A percentile compares a stretch with the other conserved stretches of the same genome.
phyloP scores from a whole-genome alignment of 2,329 filamentous ascomycete species.

The Pseudonectria foliicola region DNA sequence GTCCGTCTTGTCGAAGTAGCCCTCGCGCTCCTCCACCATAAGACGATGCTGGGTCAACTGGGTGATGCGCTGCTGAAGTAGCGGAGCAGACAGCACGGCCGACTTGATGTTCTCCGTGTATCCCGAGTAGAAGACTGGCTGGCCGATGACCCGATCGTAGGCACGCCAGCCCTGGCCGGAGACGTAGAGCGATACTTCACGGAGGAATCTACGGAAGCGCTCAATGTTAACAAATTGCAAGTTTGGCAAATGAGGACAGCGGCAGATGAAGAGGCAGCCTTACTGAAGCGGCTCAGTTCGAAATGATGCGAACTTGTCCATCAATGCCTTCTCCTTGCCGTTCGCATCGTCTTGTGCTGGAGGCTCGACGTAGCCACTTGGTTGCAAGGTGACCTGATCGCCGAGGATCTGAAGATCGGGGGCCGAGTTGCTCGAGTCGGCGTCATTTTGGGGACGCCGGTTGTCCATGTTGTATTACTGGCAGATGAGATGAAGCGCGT shows the following conservation, averaged over 20 bases:
- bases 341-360: constrained; percentile 34
- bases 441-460: constrained; percentile 22
- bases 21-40: constrained; percentile 68
- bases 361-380: constrained; percentile 58
- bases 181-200: constrained; percentile 88
- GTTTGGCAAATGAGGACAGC: not conserved
- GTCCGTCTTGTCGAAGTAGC: constrained; percentile 52
- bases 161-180: constrained; percentile 92
- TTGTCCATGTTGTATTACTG: constrained; percentile 22
- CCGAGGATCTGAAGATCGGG: constrained; percentile 74
- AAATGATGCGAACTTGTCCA: constrained; percentile 83
- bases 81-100: constrained; percentile 65
- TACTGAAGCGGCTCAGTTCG: constrained; percentile 60
- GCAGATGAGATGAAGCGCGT: constrained; percentile 1
- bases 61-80: constrained; percentile 66
- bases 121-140: constrained; percentile 86
- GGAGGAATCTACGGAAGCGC: constrained; percentile 62
- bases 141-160: constrained; percentile 84
- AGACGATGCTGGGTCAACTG: constrained; percentile 71
- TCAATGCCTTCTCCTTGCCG: constrained; percentile 58
- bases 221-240: not conserved
- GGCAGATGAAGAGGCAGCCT: constrained; percentile 9
- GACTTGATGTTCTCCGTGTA: constrained; percentile 87
- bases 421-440: constrained; percentile 39
- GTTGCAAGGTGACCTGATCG: constrained; percentile 67